A percentile compares a stretch with the other conserved stretches of the same genome.
These are phyloP conservation scores for Ceratocystis alfenasii DNA, from an alignment of 2,329 filamentous ascomycete genomes.

Conservation along the genomic window DNA sequence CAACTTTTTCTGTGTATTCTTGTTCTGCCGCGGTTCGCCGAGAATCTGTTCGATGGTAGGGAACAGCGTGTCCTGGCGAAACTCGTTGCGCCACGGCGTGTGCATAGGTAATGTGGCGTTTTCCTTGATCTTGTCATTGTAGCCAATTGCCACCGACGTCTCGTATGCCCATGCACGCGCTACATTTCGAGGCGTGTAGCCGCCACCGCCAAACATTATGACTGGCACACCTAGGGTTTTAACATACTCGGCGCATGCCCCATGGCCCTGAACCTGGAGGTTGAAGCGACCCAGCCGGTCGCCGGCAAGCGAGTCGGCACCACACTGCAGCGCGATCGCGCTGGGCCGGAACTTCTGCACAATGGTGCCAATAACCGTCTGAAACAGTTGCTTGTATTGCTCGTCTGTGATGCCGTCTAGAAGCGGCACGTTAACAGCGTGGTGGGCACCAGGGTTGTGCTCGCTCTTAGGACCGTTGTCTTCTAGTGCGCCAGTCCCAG, in stretches of 20 bases:
- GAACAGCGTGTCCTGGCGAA: slow-evolving; percentile 77
- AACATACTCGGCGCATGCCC: slow-evolving; percentile 78
- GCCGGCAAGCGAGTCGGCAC: slow-evolving; percentile 85
- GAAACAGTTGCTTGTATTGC: slow-evolving; percentile 77
- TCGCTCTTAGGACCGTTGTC: slow-evolving; percentile 75
- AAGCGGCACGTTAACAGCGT: slow-evolving; percentile 80
- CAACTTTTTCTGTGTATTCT: slow-evolving; percentile 65
- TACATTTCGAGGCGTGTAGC: slow-evolving; percentile 93
- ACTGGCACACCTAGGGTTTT: slow-evolving; percentile 71
- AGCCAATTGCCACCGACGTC: slow-evolving; percentile 76
- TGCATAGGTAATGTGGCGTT: slow-evolving; percentile 62
- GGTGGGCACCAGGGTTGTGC: slow-evolving; percentile 76
- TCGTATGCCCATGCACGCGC: slow-evolving; percentile 95
- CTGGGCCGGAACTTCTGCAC: slow-evolving; percentile 75
- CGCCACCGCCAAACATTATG: slow-evolving; percentile 84
- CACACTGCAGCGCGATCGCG: slow-evolving; percentile 89
- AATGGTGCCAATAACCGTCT: slow-evolving; percentile 64
- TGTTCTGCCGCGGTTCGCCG: slow-evolving; percentile 59
- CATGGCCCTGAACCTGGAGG: slow-evolving; percentile 88
- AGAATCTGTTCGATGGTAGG: slow-evolving; percentile 66
- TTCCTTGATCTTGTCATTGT: slow-evolving; percentile 49
- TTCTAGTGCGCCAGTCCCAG: slow-evolving; percentile 75
- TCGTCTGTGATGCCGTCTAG: slow-evolving; percentile 85
- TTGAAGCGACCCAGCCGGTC: slow-evolving; percentile 94
- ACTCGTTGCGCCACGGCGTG: slow-evolving; percentile 77